Evolutionary conservation across 805 yeast species (phyloP).

Genomic region (Barnettozyma pratensis): DNA sequence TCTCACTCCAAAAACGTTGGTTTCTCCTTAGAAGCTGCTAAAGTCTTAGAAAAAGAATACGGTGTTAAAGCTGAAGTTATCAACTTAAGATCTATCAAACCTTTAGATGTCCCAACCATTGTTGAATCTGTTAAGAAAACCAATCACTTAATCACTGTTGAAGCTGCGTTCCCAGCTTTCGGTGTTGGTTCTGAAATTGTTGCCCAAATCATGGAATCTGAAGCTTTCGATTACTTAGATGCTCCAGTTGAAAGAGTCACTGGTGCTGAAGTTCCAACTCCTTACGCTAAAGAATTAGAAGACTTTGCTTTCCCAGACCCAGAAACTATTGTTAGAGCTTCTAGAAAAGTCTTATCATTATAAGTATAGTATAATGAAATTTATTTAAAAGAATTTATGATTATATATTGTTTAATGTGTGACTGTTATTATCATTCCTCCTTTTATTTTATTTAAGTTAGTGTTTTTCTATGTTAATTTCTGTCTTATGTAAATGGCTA

Average conservation of each 20-base stretch:
- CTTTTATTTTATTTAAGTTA: too few relatives aligned
- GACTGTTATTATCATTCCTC: too few relatives aligned
- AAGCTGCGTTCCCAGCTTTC: slow-evolving; percentile 96
- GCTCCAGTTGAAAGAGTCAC: slow-evolving; percentile 98
- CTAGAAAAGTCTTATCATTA: slow-evolving; percentile 71
- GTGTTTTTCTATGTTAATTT: too few relatives aligned
- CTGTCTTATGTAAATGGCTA: too few relatives aligned
- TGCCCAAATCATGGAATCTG: slow-evolving; percentile 97
- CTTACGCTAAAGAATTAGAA: slow-evolving; percentile 94
- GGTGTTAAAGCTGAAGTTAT: slow-evolving; percentile 90
- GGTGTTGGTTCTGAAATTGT: slow-evolving; percentile 98
- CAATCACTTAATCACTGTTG: slow-evolving; percentile 92
- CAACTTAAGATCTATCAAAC: slow-evolving; percentile 95
- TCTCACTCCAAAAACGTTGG: slow-evolving; percentile 90
- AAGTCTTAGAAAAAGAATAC: slow-evolving; percentile 72
- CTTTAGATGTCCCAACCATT: slow-evolving; percentile 85
- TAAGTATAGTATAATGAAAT: slow-evolving; percentile 24
- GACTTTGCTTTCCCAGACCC: slow-evolving; percentile 98
- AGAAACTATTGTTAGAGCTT: slow-evolving; percentile 82
- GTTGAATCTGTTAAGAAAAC: slow-evolving; percentile 91
- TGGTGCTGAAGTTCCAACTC: slow-evolving; percentile 99
- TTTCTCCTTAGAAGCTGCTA: slow-evolving; percentile 87
- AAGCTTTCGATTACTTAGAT: slow-evolving; percentile 96
- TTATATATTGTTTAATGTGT: too few relatives aligned
- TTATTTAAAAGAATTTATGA: not conserved